Evolutionary conservation across 1,284 basidiomycete species (phyloP), one percentile per base, ranked within the genome.

Genomic region (Peniophora sp.): DNA sequence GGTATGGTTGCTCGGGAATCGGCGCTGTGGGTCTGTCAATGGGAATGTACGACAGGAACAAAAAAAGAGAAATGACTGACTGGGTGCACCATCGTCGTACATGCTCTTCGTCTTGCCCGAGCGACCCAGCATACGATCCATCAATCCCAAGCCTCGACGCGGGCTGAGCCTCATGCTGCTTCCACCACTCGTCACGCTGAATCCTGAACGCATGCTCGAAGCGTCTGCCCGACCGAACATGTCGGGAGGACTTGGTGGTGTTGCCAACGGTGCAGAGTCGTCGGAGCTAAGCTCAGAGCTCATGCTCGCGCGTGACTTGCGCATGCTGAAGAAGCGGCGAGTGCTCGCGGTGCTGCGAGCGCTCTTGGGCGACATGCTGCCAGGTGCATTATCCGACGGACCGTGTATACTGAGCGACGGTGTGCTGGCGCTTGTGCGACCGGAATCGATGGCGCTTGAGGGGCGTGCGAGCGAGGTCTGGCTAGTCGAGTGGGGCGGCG

Each of bases 281-380:
- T 68, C 66, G 10, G 63, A 64, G 1, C 66, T 66, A 55, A 61
- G 55, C 46, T 63, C 61, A 9, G 67, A 68, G 24, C 63, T 64
- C 39, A 64, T 50, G 53, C 67, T 69, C 19, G 61, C 54, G 20
- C 66, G 61, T 11, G 64, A 36, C 57, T 51, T 59, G 49, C 53
- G 58, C 39, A 59, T 61, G 39, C 60, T 60, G 50, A 63, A 59
- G 52, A 62, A 63, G 19, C 62, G 59, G 10, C 61, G 60, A 44
- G 56, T 53, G 27, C 27, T 32, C 27, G 12, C 27, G 12, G 5
- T 32, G 16, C n/a, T 17, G 9, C 59, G 61, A 17, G 60, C 52
- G 22, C 57, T 57, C 57, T 62, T 65, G 3, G 56, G 55, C 5
- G 59, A 60, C 16, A 60, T 58, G 12, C 59, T 50, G 12, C 55